Percentiles rank a stretch among this genome's conserved stretches.
phyloP scores from a whole-genome alignment of 257 asterid genomes.

The Asclepias syriaca region DNA sequence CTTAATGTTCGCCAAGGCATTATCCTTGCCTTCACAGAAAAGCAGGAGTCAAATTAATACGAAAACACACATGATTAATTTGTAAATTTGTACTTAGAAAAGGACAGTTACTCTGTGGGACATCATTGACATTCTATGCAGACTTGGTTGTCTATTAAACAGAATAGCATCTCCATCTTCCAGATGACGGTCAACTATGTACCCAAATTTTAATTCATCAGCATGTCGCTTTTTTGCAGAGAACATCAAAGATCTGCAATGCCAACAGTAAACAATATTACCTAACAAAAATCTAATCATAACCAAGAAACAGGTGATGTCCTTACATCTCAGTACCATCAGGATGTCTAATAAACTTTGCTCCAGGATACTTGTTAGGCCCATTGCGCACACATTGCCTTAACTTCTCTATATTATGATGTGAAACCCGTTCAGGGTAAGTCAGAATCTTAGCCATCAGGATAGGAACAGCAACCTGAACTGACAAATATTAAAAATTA shows the following conservation, averaged over 20 bases:
- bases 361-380: constrained; percentile 88
- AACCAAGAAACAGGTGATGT: constrained; percentile 5
- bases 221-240: constrained; percentile 62
- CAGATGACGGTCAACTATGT: constrained; percentile 77
- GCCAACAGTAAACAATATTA: neutral
- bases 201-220: constrained; percentile 75
- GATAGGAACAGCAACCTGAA: constrained; percentile 86
- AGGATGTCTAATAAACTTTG: constrained; percentile 60
- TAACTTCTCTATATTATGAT: constrained; percentile 85
- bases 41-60: neutral
- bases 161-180: constrained; percentile 87
- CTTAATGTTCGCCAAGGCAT: constrained; percentile 99
- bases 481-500: neutral
- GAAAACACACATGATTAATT: neutral
- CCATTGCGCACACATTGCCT: constrained; percentile 94
- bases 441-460: constrained; percentile 80
- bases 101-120: constrained; percentile 64
- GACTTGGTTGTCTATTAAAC: constrained; percentile 92
- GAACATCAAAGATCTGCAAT: constrained; percentile 47
- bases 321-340: constrained; percentile 85
- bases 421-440: constrained; percentile 91
- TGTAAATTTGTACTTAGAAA: constrained; percentile 4
- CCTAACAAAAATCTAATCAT: neutral
- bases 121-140: constrained; percentile 98
- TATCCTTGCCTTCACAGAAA: constrained; percentile 76